phyloP scores from a whole-genome alignment of 192 early-diverging fungal genomes.

The Chytriomyces sp. region DNA sequence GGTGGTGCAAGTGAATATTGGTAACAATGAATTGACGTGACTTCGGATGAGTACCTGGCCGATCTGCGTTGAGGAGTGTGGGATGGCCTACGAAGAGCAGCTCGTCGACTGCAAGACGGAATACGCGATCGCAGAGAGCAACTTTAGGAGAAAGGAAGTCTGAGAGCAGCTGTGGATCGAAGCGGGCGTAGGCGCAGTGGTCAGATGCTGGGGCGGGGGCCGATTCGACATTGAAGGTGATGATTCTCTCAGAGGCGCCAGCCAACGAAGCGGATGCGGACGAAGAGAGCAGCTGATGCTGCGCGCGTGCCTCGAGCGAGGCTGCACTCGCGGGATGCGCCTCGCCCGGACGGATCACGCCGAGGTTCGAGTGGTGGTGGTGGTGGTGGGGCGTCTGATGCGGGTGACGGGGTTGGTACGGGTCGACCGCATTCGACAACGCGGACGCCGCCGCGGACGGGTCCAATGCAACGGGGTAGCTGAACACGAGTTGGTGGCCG shows the following conservation, averaged over 20 bases:
- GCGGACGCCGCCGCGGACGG: constrained; percentile 25
- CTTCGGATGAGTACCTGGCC: constrained; percentile 54
- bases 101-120: constrained; percentile 85
- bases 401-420: constrained; percentile 9
- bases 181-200: constrained; percentile 41
- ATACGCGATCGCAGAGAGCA: constrained; percentile 76
- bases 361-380: not conserved
- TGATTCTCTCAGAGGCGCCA: not conserved
- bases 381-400: not conserved
- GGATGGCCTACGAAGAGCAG: constrained; percentile 76
- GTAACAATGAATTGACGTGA: not conserved
- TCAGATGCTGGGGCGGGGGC: not conserved
- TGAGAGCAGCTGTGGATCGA: constrained; percentile 75
- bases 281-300: constrained; percentile 9
- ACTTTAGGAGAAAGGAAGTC: constrained; percentile 86
- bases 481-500: constrained; percentile 76
- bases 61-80: constrained; percentile 61
- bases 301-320: not conserved
- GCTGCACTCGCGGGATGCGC: not conserved
- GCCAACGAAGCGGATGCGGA: not conserved
- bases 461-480: constrained; percentile 55
- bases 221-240: not conserved
- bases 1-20: not conserved
- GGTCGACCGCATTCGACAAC: no score
- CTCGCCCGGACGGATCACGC: constrained; percentile 1